Conservation (phyloP, 1,139 yeast species). For the Lodderomyces orthopsilosis region DNA sequence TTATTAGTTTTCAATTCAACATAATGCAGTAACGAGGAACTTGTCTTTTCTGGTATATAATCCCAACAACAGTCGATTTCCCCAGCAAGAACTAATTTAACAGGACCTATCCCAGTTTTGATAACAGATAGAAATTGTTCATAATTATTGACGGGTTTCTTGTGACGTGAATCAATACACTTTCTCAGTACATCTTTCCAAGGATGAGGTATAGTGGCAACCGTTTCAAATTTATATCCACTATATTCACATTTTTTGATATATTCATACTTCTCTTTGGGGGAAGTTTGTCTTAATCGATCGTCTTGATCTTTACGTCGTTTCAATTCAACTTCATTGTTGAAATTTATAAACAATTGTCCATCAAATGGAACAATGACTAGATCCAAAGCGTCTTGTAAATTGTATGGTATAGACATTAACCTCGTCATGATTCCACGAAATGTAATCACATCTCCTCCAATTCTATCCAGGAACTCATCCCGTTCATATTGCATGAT, state of each 20-base stretch:
- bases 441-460: constrained; percentile 71
- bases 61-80: constrained; percentile 92
- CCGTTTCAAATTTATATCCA: constrained; percentile 84
- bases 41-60: constrained; percentile 55
- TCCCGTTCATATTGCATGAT: constrained; percentile 53
- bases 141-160: constrained; percentile 59
- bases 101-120: constrained; percentile 76
- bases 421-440: constrained; percentile 77
- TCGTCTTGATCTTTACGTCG: constrained; percentile 25
- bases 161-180: constrained; percentile 62
- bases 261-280: constrained; percentile 35
- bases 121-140: constrained; percentile 80
- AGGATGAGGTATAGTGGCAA: constrained; percentile 74
- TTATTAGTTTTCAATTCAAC: constrained; percentile 79
- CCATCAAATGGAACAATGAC: constrained; percentile 71
- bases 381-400: constrained; percentile 57
- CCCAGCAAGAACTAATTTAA: constrained; percentile 72
- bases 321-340: constrained; percentile 39
- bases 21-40: constrained; percentile 64
- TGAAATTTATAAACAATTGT: constrained; percentile 76
- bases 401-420: constrained; percentile 58
- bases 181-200: constrained; percentile 67
- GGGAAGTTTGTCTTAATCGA: constrained; percentile 22
- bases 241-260: constrained; percentile 49
- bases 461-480: constrained; percentile 21